phyloP scores from a whole-genome alignment of 345 rosid genomes.

The Camelina hispida region DNA sequence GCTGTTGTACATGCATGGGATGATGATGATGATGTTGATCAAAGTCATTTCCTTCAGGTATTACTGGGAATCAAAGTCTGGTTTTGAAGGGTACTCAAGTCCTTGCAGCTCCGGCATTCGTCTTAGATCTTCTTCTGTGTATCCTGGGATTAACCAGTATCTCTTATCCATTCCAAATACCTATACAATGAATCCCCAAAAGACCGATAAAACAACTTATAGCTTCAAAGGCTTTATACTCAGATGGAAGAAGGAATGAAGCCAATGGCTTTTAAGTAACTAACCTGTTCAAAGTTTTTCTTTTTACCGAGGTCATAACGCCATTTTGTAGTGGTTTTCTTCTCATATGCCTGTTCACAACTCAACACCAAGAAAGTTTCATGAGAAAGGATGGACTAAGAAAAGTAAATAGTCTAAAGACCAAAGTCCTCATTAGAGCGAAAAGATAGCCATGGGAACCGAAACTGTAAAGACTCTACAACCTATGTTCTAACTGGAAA shows the following conservation, averaged over 20 bases:
- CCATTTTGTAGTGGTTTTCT: slow-evolving; percentile 90
- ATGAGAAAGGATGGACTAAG: slow-evolving; percentile 20
- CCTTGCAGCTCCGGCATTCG: slow-evolving; percentile 93
- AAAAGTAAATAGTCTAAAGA: background rate
- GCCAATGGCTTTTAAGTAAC: slow-evolving; percentile 1
- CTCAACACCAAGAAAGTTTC: slow-evolving; percentile 26
- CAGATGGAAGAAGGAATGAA: slow-evolving; percentile 8
- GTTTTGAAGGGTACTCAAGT: slow-evolving; percentile 91
- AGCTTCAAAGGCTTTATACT: background rate
- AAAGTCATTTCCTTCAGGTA: slow-evolving; percentile 46
- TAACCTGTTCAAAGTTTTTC: slow-evolving; percentile 93
- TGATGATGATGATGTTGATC: slow-evolving; percentile 25
- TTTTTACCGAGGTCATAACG: slow-evolving; percentile 91
- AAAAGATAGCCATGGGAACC: background rate
- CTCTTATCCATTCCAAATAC: slow-evolving; percentile 88
- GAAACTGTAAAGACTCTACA: background rate
- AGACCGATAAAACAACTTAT: background rate
- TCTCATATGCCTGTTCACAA: slow-evolving; percentile 86
- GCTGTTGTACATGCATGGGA: slow-evolving; percentile 32
- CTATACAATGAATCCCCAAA: slow-evolving; percentile 43
- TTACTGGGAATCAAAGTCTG: slow-evolving; percentile 78
- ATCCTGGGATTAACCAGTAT: slow-evolving; percentile 83
- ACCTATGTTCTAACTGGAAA: background rate
- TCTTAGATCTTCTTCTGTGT: slow-evolving; percentile 84
- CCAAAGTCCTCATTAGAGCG: background rate